phyloP scores from a whole-genome alignment of 441 rosid genomes.

The Omphalea diandra region DNA sequence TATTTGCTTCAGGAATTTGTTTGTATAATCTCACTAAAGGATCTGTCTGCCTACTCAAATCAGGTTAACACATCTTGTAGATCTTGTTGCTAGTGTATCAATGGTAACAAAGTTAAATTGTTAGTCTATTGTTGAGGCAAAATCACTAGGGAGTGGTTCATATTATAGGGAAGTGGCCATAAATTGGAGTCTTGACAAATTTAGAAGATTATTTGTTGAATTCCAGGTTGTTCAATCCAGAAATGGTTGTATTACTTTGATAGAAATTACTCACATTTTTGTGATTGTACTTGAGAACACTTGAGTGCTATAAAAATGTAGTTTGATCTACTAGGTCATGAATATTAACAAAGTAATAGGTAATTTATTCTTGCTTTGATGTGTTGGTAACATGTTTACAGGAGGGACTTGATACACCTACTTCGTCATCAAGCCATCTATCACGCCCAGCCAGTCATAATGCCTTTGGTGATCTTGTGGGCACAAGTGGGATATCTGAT shows the following conservation, averaged over 20 bases:
- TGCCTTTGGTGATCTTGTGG: slow-evolving; percentile 59
- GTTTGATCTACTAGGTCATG: background rate
- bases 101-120: background rate
- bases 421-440: slow-evolving; percentile 52
- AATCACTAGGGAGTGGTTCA: background rate
- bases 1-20: background rate
- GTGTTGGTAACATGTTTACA: slow-evolving; percentile 34
- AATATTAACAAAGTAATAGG: background rate
- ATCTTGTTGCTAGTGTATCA: background rate
- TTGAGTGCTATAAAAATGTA: background rate
- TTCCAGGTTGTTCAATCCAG: background rate
- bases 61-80: background rate
- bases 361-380: background rate
- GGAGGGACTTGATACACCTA: slow-evolving; percentile 76
- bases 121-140: background rate
- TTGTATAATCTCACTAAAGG: background rate
- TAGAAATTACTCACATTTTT: background rate
- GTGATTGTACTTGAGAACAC: background rate
- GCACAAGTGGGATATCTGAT: slow-evolving; percentile 40
- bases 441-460: slow-evolving; percentile 75
- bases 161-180: background rate
- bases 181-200: background rate
- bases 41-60: background rate
- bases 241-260: background rate
- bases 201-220: background rate